Conservation (phyloP, 164 flowering plant species). For the Malania oleifera region DNA sequence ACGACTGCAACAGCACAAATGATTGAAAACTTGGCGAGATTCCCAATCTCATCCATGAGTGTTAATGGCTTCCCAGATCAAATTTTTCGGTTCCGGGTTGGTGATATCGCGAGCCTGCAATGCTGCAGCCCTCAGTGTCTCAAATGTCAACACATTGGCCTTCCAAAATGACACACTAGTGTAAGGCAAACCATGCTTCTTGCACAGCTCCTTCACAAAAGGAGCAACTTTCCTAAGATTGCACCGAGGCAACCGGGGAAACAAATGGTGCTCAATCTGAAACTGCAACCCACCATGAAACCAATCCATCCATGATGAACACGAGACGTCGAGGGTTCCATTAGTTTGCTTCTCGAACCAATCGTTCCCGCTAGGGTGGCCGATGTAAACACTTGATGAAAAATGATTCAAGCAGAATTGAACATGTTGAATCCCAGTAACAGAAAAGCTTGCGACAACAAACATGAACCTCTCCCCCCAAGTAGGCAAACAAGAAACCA, state of each 20-base stretch:
- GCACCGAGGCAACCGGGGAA: constrained; percentile 2
- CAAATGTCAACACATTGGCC: not conserved
- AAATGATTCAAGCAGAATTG: constrained; percentile 29
- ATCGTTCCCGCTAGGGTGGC: constrained; percentile 28
- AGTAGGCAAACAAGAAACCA: constrained; percentile 10
- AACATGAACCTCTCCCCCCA: constrained; percentile 12
- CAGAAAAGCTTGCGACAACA: constrained; percentile 4
- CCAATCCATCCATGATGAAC: constrained; percentile 1
- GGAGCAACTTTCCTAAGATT: not conserved
- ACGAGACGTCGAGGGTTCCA: not conserved
- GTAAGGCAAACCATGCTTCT: not conserved
- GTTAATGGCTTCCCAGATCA: constrained; percentile 1
- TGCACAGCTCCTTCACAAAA: not conserved
- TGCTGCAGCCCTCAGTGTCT: not conserved
- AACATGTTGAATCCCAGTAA: constrained; percentile 13
- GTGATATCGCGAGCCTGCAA: not conserved
- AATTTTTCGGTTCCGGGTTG: too few relatives aligned
- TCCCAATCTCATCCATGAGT: not conserved
- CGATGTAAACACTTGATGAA: constrained; percentile 30
- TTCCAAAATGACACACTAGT: not conserved
- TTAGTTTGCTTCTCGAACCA: constrained; percentile 13
- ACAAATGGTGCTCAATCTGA: not conserved
- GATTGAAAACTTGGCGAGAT: too few relatives aligned
- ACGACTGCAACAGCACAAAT: too few relatives aligned
- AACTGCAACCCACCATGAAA: constrained; percentile 1